Conservation (phyloP, 1,284 basidiomycete species). For the Ustilago hordei region DNA sequence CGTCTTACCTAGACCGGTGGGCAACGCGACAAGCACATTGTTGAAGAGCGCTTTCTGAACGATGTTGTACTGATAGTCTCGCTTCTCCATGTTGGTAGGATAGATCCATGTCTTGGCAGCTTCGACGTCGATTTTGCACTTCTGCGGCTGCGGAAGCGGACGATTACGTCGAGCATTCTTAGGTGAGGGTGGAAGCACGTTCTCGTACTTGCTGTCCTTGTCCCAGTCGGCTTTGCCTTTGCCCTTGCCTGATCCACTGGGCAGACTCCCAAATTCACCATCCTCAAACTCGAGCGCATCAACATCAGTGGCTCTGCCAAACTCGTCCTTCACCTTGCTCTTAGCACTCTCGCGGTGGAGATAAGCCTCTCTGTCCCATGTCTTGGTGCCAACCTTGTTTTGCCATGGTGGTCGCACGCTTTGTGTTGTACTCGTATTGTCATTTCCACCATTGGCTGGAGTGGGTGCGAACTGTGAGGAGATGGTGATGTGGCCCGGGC, state of each 20-base stretch:
- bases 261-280: not conserved
- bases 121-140: conserved; percentile 76
- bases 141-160: conserved; percentile 43
- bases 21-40: conserved; percentile 93
- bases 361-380: conserved; percentile 52
- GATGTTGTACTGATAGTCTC: conserved; percentile 96
- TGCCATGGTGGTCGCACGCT: conserved; percentile 23
- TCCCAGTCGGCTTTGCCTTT: conserved; percentile 39
- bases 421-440: not conserved
- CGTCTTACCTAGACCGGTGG: conserved; percentile 97
- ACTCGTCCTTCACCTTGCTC: conserved; percentile 35
- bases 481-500: conserved; percentile 43
- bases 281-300: conserved; percentile 35
- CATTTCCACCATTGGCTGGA: not conserved
- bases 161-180: conserved; percentile 14
- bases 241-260: conserved; percentile 9
- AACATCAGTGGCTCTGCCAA: conserved; percentile 24
- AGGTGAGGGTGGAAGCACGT: conserved; percentile 17
- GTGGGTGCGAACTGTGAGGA: conserved; percentile 39
- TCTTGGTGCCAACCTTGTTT: conserved; percentile 39
- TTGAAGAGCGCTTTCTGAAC: conserved; percentile 87
- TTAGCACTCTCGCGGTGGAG: conserved; percentile 44
- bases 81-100: conserved; percentile 86
- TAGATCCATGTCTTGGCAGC: conserved; percentile 90
- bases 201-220: conserved; percentile 20